A percentile compares a stretch with the other conserved stretches of the same genome.
phyloP scores from a whole-genome alignment of 1,284 basidiomycete genomes.

The Somion occarium region DNA sequence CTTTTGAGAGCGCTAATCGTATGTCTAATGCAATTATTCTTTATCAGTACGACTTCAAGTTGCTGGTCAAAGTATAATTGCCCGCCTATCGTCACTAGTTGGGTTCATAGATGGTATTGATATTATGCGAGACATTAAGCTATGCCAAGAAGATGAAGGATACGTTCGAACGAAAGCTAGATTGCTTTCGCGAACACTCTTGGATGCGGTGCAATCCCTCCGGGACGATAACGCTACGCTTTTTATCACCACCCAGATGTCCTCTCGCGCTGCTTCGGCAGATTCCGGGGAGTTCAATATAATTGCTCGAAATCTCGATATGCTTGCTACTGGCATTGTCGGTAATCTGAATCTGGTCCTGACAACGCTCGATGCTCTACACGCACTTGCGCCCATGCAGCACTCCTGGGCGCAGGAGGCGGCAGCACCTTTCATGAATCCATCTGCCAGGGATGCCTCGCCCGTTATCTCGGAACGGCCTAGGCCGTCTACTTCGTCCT shows the following conservation, averaged over 20 bases:
- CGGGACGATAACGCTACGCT: conserved; percentile 65
- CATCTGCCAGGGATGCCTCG: background rate
- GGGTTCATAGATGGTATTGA: conserved; percentile 61
- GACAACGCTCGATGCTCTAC: conserved; percentile 55
- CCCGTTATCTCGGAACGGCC: background rate
- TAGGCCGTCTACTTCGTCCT: background rate
- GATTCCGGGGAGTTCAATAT: background rate
- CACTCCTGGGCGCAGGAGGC: background rate
- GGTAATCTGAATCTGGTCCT: conserved; percentile 50
- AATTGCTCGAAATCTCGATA: background rate
- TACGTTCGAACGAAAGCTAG: conserved; percentile 62
- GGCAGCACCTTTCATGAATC: background rate
- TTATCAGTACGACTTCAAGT: conserved; percentile 20
- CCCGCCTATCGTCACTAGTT: conserved; percentile 53
- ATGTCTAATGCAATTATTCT: background rate
- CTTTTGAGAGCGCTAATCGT: conserved; percentile 3
- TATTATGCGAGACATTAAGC: conserved; percentile 67
- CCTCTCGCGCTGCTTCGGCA: conserved; percentile 2
- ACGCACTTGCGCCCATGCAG: conserved; percentile 25
- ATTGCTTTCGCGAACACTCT: conserved; percentile 58
- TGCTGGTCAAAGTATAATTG: conserved; percentile 41
- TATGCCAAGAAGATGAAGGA: conserved; percentile 16
- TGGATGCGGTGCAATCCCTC: conserved; percentile 60
- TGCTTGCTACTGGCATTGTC: conserved; percentile 46
- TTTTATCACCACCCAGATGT: conserved; percentile 26